Evolutionary conservation across 2,329 filamentous ascomycete genomes (phyloP).

Genomic region (Curvularia spicifera): DNA sequence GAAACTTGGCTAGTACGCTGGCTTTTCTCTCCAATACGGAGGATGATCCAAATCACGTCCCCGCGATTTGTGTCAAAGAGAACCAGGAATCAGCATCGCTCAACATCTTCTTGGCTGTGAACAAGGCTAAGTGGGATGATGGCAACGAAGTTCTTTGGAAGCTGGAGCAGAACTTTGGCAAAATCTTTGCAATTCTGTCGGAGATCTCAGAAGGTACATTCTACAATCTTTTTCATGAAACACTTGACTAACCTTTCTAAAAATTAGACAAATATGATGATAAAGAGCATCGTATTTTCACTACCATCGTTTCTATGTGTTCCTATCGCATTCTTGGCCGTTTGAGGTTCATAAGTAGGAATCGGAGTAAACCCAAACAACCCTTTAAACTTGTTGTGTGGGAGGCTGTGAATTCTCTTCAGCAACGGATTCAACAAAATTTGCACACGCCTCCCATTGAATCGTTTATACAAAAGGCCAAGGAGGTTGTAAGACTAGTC

Average conservation of each 20-base stretch:
- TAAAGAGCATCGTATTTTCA: conserved; percentile 14
- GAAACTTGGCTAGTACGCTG: conserved; percentile 6
- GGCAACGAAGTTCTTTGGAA: conserved; percentile 3
- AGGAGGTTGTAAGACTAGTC: conserved; percentile 17
- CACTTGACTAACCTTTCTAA: conserved; percentile 1
- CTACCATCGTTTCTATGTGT: conserved; percentile 21
- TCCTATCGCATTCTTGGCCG: conserved; percentile 19
- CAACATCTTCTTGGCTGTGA: conserved; percentile 3
- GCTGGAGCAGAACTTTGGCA: conserved; percentile 3
- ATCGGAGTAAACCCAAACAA: conserved; percentile 3
- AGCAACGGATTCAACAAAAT: background rate
- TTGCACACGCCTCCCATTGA: background rate
- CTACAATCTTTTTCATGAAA: background rate
- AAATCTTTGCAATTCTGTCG: conserved; percentile 8
- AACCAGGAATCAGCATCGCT: conserved; percentile 1
- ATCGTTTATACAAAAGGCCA: conserved; percentile 19
- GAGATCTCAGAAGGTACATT: conserved; percentile 5
- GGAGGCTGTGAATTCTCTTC: conserved; percentile 10
- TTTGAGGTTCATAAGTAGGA: conserved; percentile 14
- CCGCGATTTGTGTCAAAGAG: conserved; percentile 4
- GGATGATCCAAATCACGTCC: conserved; percentile 3
- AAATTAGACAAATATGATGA: background rate
- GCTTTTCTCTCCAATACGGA: conserved; percentile 5
- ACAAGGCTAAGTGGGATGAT: conserved; percentile 4
- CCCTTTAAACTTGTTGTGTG: conserved; percentile 8